phyloP scores from a whole-genome alignment of 192 early-diverging fungal species.

The Coemansia guatemalensis region DNA sequence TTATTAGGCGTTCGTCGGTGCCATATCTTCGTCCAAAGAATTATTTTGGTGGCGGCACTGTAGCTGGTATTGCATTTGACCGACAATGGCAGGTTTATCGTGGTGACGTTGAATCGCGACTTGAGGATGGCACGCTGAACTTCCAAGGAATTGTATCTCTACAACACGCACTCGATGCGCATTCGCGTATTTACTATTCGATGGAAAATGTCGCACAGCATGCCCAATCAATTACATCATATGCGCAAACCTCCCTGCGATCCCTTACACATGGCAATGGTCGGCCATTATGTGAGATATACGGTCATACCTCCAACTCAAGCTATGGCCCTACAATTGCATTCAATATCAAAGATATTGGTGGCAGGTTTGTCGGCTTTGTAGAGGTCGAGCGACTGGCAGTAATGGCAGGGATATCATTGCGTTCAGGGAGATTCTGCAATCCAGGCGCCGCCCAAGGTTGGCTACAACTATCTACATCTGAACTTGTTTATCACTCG shows the following conservation, averaged over 20 bases:
- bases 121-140: constrained; percentile 80
- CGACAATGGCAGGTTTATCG: constrained; percentile 60
- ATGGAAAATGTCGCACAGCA: constrained; percentile 53
- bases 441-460: constrained; percentile 75
- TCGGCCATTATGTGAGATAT: constrained; percentile 42
- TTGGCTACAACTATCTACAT: constrained; percentile 61
- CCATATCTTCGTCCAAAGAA: constrained; percentile 54
- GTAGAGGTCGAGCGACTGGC: constrained; percentile 68
- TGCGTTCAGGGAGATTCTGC: constrained; percentile 76
- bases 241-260: constrained; percentile 46
- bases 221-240: constrained; percentile 48
- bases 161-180: constrained; percentile 64
- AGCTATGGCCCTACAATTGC: constrained; percentile 63
- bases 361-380: constrained; percentile 62
- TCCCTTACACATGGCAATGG: constrained; percentile 60
- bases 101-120: constrained; percentile 46
- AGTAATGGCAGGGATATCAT: constrained; percentile 61
- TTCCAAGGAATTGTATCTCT: constrained; percentile 73
- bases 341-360: constrained; percentile 64
- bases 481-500: constrained; percentile 54
- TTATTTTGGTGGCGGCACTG: constrained; percentile 84
- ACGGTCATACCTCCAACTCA: constrained; percentile 9
- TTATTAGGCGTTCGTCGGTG: constrained; percentile 58
- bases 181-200: constrained; percentile 45
- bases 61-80: constrained; percentile 58